phyloP scores from a whole-genome alignment of 768 basidiomycete genomes.

The Lactarius hatsudake region DNA sequence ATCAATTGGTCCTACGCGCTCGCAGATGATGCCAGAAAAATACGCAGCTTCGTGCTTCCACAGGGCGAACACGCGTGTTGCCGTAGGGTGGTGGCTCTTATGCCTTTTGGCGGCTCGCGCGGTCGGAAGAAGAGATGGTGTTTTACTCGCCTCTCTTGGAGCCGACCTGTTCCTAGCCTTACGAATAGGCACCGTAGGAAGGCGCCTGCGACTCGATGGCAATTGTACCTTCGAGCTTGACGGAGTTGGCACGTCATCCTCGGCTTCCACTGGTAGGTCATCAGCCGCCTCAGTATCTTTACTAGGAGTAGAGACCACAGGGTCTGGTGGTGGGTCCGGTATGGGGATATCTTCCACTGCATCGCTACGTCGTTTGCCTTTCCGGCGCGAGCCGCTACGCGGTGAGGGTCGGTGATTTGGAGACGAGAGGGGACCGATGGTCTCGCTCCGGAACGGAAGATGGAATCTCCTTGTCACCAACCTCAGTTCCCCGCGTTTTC shows the following conservation, averaged over 20 bases:
- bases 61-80: slow-evolving; percentile 66
- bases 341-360: background rate
- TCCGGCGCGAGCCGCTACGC: background rate
- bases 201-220: slow-evolving; percentile 48
- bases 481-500: background rate
- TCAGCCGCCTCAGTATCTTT: slow-evolving; percentile 45
- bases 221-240: slow-evolving; percentile 29
- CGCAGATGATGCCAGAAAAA: slow-evolving; percentile 57
- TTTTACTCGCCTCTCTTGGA: slow-evolving; percentile 29
- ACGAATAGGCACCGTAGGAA: slow-evolving; percentile 29
- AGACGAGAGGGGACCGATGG: slow-evolving; percentile 9
- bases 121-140: slow-evolving; percentile 27
- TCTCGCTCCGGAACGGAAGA: slow-evolving; percentile 63
- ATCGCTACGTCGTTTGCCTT: slow-evolving; percentile 4
- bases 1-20: slow-evolving; percentile 30
- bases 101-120: slow-evolving; percentile 26
- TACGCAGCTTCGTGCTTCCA: slow-evolving; percentile 62
- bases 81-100: slow-evolving; percentile 28
- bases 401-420: slow-evolving; percentile 20
- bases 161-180: slow-evolving; percentile 30
- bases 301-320: slow-evolving; percentile 33
- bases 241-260: slow-evolving; percentile 29
- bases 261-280: slow-evolving; percentile 40
- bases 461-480: slow-evolving; percentile 33
- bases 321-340: slow-evolving; percentile 5